Conservation (phyloP, 2,329 filamentous ascomycete species). For the Nannizziopsis arthrosporioides region DNA sequence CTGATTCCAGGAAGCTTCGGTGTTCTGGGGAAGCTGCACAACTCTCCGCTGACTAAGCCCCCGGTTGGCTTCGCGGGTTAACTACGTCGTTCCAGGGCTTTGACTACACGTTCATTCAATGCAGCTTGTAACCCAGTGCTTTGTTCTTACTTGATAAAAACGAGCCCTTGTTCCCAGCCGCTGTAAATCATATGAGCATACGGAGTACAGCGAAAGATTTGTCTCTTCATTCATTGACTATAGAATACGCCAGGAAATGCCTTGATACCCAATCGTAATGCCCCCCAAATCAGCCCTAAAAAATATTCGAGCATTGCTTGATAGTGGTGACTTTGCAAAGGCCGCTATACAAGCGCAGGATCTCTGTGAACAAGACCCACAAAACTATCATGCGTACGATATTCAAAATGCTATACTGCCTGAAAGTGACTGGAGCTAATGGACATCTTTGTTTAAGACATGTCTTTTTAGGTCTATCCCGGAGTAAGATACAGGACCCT, state of each 20-base stretch:
- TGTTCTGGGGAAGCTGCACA: neutral
- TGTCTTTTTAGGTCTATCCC: constrained; percentile 76
- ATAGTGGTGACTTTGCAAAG: constrained; percentile 66
- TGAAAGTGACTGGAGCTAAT: constrained; percentile 8
- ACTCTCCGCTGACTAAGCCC: neutral
- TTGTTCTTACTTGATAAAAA: too few relatives aligned
- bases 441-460: constrained; percentile 39
- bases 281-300: constrained; percentile 63
- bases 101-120: too few relatives aligned
- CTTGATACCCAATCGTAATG: constrained; percentile 22
- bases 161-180: too few relatives aligned
- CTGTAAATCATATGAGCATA: neutral
- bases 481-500: constrained; percentile 61
- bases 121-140: too few relatives aligned
- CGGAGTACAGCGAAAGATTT: neutral
- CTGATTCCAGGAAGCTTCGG: neutral
- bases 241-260: neutral
- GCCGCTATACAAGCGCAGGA: constrained; percentile 57
- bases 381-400: constrained; percentile 68
- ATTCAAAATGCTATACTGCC: neutral
- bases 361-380: constrained; percentile 58
- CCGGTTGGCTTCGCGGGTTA: neutral
- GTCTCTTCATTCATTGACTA: neutral
- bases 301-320: constrained; percentile 65
- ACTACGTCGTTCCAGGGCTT: too few relatives aligned